phyloP scores from a whole-genome alignment of 2,329 filamentous ascomycete species.

The Beauveria caledonica region DNA sequence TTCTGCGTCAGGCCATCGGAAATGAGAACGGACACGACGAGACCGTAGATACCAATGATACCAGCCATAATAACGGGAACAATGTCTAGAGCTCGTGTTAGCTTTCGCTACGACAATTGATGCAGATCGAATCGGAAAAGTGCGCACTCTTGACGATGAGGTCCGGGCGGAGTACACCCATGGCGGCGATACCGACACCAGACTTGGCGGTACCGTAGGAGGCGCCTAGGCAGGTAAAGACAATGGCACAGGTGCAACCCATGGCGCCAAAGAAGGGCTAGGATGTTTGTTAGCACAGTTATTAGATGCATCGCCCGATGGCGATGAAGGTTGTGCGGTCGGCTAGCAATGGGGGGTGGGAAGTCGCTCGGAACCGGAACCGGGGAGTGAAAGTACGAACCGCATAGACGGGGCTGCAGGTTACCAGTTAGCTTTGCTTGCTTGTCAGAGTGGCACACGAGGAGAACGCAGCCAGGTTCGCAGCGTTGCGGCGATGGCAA shows the following conservation, averaged over 20 bases:
- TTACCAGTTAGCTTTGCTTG: conserved; percentile 35
- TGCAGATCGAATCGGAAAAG: neutral
- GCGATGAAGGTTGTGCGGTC: neutral
- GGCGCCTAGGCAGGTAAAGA: conserved; percentile 94
- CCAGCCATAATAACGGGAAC: conserved; percentile 99
- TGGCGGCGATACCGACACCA: conserved; percentile 94
- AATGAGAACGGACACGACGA: conserved; percentile 81
- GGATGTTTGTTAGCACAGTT: conserved; percentile 23
- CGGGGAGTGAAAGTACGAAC: conserved; percentile 56
- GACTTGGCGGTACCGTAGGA: conserved; percentile 99
- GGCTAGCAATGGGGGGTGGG: neutral
- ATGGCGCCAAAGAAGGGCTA: conserved; percentile 92
- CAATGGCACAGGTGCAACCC: conserved; percentile 93
- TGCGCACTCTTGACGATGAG: conserved; percentile 96
- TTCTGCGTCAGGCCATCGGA: conserved; percentile 69
- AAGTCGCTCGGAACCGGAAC: conserved; percentile 8
- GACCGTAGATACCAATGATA: conserved; percentile 99
- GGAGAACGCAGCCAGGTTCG: neutral
- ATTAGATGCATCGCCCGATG: neutral
- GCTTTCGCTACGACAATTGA: conserved; percentile 3
- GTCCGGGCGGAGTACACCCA: conserved; percentile 96
- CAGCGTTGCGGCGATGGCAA: conserved; percentile 3
- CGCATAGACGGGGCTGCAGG: conserved; percentile 86
- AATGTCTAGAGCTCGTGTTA: conserved; percentile 59
- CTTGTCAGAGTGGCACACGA: neutral